phyloP scores from a whole-genome alignment of 352 stramenopile genomes.

The Phytophthora litchii region DNA sequence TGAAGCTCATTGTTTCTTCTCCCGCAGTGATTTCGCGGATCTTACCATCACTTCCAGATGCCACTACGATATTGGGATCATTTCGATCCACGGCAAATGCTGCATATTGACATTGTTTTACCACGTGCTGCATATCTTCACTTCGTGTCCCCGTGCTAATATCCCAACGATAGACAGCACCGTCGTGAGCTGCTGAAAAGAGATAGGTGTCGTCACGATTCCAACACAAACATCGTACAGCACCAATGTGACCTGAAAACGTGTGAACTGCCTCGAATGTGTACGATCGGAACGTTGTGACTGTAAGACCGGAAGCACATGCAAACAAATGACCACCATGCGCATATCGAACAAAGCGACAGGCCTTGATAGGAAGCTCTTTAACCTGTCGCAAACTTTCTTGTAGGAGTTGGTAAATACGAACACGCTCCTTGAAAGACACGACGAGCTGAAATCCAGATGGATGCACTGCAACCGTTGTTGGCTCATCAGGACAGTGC shows the following conservation, averaged over 20 bases:
- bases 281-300: conserved; percentile 69
- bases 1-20: conserved; percentile 60
- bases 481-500: conserved; percentile 67
- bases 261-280: conserved; percentile 73
- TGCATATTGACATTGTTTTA: conserved; percentile 82
- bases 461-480: conserved; percentile 65
- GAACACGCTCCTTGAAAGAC: conserved; percentile 80
- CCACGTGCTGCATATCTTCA: conserved; percentile 76
- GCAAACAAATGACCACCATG: conserved; percentile 80
- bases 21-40: conserved; percentile 65
- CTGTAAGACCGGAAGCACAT: conserved; percentile 66
- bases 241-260: conserved; percentile 83
- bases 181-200: conserved; percentile 80
- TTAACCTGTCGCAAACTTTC: conserved; percentile 67
- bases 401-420: conserved; percentile 75
- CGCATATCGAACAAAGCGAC: conserved; percentile 59
- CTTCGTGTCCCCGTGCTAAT: conserved; percentile 55
- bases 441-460: conserved; percentile 75
- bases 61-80: conserved; percentile 59
- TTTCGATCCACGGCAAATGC: conserved; percentile 56
- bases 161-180: conserved; percentile 84
- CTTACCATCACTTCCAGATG: conserved; percentile 65
- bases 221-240: conserved; percentile 70
- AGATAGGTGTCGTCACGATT: conserved; percentile 75
- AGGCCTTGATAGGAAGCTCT: conserved; percentile 74